These are phyloP conservation scores for Microcyclospora pomicola DNA, from an alignment of 2,329 filamentous ascomycete species.

Conservation along the genomic window DNA sequence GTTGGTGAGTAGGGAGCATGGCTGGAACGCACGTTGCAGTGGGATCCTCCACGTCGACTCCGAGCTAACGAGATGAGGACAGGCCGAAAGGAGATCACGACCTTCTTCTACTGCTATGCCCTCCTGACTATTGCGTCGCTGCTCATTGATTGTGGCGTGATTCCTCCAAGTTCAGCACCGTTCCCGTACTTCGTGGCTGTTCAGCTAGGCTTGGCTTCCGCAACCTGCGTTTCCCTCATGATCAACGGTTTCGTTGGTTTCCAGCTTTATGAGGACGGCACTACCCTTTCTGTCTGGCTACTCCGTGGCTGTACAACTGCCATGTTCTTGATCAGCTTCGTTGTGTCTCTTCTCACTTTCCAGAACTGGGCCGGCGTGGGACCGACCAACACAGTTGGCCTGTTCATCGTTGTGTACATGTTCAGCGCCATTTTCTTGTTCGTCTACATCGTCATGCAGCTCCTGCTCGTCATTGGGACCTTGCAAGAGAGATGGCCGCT, in stretches of 20 bases:
- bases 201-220: slow-evolving; percentile 73
- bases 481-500: slow-evolving; percentile 92
- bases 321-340: slow-evolving; percentile 77
- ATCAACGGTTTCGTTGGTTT: slow-evolving; percentile 99
- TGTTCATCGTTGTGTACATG: slow-evolving; percentile 87
- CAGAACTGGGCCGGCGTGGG: slow-evolving; percentile 77
- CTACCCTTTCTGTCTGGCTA: slow-evolving; percentile 84
- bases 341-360: slow-evolving; percentile 83
- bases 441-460: slow-evolving; percentile 75
- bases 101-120: slow-evolving; percentile 97
- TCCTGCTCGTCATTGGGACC: slow-evolving; percentile 76
- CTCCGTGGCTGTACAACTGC: slow-evolving; percentile 61
- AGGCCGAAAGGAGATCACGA: slow-evolving; percentile 60
- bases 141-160: slow-evolving; percentile 81
- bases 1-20: slow-evolving; percentile 54
- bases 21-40: background rate
- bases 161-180: slow-evolving; percentile 63
- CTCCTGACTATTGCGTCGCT: slow-evolving; percentile 78
- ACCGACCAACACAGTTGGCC: slow-evolving; percentile 70
- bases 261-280: slow-evolving; percentile 95
- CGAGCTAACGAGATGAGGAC: slow-evolving; percentile 3
- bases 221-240: slow-evolving; percentile 74
- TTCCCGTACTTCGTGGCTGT: slow-evolving; percentile 87
- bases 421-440: slow-evolving; percentile 77
- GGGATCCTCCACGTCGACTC: background rate